Evolutionary conservation across 2,329 filamentous ascomycete species (phyloP).

Genomic region (Ascochyta clinopodiicola): DNA sequence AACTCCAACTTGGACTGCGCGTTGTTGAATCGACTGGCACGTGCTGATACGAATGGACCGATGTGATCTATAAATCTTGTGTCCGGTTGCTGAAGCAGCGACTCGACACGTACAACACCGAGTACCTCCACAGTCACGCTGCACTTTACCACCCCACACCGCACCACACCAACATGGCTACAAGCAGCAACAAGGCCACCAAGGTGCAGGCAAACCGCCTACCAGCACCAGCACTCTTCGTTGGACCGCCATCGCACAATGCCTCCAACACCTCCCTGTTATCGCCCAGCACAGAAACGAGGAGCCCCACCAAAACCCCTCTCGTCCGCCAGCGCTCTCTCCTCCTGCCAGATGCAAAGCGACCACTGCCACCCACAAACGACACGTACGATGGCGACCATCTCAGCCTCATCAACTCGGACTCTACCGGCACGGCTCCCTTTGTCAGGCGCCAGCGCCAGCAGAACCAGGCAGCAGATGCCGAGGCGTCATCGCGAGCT

Average conservation of each 20-base stretch:
- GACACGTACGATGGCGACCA: constrained; percentile 39
- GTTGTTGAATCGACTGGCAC: neutral
- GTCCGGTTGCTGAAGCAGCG: constrained; percentile 13
- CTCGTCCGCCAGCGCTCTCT: constrained; percentile 49
- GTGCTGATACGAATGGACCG: neutral
- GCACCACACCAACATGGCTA: constrained; percentile 21
- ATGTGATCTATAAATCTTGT: neutral
- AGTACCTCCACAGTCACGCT: neutral
- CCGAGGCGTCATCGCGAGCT: constrained; percentile 66
- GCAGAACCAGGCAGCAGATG: constrained; percentile 40
- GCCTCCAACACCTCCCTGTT: constrained; percentile 61
- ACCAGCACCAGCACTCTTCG: constrained; percentile 78
- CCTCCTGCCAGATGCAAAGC: constrained; percentile 41
- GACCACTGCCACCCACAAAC: constrained; percentile 37
- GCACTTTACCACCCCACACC: neutral
- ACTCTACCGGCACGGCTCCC: constrained; percentile 35
- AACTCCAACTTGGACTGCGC: neutral
- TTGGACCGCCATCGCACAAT: constrained; percentile 79
- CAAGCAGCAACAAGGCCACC: constrained; percentile 30
- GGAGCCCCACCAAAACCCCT: constrained; percentile 40
- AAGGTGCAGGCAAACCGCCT: constrained; percentile 54
- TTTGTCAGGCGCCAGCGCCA: constrained; percentile 44
- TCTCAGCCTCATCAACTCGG: constrained; percentile 40
- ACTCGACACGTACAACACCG: constrained; percentile 5
- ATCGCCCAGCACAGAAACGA: constrained; percentile 35